Evolutionary conservation across 2,329 filamentous ascomycete genomes (phyloP).

Genomic region (Thermothelomyces thermophilus): DNA sequence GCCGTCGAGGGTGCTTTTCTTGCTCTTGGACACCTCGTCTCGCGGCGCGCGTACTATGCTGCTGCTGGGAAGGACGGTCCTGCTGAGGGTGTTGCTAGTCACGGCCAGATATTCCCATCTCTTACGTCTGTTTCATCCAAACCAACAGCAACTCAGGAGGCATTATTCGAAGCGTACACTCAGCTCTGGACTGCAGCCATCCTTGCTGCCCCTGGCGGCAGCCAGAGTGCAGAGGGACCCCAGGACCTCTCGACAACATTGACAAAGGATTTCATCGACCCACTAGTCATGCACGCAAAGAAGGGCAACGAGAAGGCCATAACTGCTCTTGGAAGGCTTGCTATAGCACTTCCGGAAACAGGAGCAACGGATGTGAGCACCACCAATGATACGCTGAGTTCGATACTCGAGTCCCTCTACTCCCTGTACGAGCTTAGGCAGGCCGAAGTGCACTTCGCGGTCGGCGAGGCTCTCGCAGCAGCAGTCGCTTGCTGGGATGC

Average conservation of each 20-base stretch:
- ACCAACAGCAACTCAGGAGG: conserved; percentile 35
- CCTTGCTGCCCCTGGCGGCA: conserved; percentile 15
- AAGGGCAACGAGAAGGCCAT: conserved; percentile 79
- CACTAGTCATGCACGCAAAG: conserved; percentile 63
- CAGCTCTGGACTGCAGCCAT: conserved; percentile 41
- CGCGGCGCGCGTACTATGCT: conserved; percentile 39
- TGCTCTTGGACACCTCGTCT: conserved; percentile 39
- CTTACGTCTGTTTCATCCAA: conserved; percentile 19
- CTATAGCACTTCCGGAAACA: conserved; percentile 47
- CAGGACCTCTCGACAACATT: conserved; percentile 24
- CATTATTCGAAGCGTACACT: conserved; percentile 39
- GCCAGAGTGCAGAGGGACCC: conserved; percentile 7
- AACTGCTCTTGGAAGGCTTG: conserved; percentile 68
- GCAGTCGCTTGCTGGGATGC: conserved; percentile 78
- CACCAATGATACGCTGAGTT: conserved; percentile 36
- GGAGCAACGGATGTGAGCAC: conserved; percentile 30
- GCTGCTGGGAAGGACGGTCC: neutral
- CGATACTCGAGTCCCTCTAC: conserved; percentile 63
- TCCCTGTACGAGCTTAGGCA: conserved; percentile 76
- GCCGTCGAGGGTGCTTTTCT: conserved; percentile 42
- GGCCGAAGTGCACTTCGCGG: conserved; percentile 80
- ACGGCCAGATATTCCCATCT: conserved; percentile 21
- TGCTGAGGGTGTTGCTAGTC: neutral
- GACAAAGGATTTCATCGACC: conserved; percentile 47
- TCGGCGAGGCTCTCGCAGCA: conserved; percentile 81